phyloP scores from a whole-genome alignment of 2,329 filamentous ascomycete genomes.

The Allantophomopsis cytisporea region DNA sequence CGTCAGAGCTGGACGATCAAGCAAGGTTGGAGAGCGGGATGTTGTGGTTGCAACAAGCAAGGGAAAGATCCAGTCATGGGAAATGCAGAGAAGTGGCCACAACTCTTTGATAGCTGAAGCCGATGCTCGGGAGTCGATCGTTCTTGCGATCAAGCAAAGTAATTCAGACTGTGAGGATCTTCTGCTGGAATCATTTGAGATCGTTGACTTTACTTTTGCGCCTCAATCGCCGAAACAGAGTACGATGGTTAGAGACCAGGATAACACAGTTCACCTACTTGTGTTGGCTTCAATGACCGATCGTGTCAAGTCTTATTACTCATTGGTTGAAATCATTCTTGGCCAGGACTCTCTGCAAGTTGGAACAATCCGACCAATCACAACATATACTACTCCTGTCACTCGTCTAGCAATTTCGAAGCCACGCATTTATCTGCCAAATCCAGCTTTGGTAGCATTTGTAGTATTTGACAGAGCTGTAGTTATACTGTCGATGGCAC shows the following conservation, averaged over 20 bases:
- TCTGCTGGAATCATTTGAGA: constrained; percentile 47
- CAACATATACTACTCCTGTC: constrained; percentile 44
- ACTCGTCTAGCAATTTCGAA: constrained; percentile 23
- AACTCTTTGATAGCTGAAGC: constrained; percentile 60
- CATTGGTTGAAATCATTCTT: constrained; percentile 59
- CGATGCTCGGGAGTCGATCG: constrained; percentile 53
- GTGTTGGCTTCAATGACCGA: constrained; percentile 44
- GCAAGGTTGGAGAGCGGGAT: constrained; percentile 70
- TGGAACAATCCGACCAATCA: constrained; percentile 54
- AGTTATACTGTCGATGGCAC: constrained; percentile 60
- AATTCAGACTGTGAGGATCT: constrained; percentile 33
- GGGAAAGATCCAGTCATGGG: constrained; percentile 75
- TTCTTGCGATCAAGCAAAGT: constrained; percentile 43
- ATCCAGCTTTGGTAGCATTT: constrained; percentile 68
- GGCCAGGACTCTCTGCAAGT: constrained; percentile 38
- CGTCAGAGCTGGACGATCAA: constrained; percentile 58
- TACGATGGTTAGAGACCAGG: constrained; percentile 27
- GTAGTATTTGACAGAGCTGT: constrained; percentile 68
- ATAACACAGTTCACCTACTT: constrained; percentile 41
- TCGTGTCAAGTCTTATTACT: constrained; percentile 47
- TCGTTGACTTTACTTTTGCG: constrained; percentile 69
- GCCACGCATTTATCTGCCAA: constrained; percentile 65
- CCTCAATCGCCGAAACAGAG: constrained; percentile 36
- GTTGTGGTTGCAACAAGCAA: constrained; percentile 67
- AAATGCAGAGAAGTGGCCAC: constrained; percentile 76